Evolutionary conservation across 768 basidiomycete genomes (phyloP).

Genomic region (Termitomyces sp.): DNA sequence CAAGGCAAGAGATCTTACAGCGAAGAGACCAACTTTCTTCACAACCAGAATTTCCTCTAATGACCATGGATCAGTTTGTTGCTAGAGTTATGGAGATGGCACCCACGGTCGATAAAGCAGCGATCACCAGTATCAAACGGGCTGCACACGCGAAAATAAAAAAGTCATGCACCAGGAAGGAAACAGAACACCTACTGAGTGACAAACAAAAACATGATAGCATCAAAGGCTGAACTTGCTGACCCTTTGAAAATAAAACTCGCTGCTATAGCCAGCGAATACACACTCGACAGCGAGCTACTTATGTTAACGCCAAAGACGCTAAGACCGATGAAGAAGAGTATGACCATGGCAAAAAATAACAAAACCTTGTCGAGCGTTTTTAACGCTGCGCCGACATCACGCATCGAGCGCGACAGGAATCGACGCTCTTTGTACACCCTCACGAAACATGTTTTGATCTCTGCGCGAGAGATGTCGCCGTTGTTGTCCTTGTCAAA

Average conservation of each 20-base stretch:
- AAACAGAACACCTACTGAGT: slow-evolving; percentile 55
- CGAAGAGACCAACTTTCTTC: slow-evolving; percentile 78
- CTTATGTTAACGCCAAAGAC: slow-evolving; percentile 66
- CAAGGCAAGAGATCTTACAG: slow-evolving; percentile 32
- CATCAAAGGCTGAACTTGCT: slow-evolving; percentile 69
- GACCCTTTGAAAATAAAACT: slow-evolving; percentile 80
- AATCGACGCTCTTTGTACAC: slow-evolving; percentile 78
- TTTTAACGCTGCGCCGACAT: slow-evolving; percentile 61
- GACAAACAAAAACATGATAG: slow-evolving; percentile 79
- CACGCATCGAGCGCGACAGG: slow-evolving; percentile 71
- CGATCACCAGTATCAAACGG: slow-evolving; percentile 82
- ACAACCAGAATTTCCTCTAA: slow-evolving; percentile 66
- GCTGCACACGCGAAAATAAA: slow-evolving; percentile 28
- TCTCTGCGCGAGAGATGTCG: slow-evolving; percentile 70
- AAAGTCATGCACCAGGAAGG: not conserved
- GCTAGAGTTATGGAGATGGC: not conserved
- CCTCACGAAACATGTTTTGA: slow-evolving; percentile 62
- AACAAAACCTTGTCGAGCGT: slow-evolving; percentile 63
- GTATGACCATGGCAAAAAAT: slow-evolving; percentile 53
- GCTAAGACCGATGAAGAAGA: slow-evolving; percentile 72
- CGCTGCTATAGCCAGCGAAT: slow-evolving; percentile 65
- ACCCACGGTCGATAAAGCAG: slow-evolving; percentile 63
- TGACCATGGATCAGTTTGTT: not conserved
- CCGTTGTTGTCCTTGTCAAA: slow-evolving; percentile 77
- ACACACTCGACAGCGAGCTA: slow-evolving; percentile 66